A percentile compares a stretch with the other conserved stretches of the same genome.
Conservation (phyloP, 257 asterid species). For the Galeopsis tetrahit region DNA sequence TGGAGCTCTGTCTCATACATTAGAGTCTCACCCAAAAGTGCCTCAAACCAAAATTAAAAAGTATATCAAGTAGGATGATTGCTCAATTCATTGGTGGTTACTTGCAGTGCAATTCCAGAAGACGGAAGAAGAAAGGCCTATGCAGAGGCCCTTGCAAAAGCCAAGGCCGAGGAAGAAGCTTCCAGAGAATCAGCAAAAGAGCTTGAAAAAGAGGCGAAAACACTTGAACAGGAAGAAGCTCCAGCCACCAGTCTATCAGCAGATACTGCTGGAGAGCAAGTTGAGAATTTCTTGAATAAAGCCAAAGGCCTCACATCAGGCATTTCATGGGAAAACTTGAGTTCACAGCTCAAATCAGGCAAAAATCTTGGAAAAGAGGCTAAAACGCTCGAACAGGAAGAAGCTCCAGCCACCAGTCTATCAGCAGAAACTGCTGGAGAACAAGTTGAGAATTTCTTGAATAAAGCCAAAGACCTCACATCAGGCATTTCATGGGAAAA, state of each 20-base stretch:
- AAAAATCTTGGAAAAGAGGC: slow-evolving; percentile 45
- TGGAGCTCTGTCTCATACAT: too few relatives aligned
- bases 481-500: slow-evolving; percentile 58
- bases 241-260: slow-evolving; percentile 46
- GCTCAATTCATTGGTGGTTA: slow-evolving; percentile 24
- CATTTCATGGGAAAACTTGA: slow-evolving; percentile 54
- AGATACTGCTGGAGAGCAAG: slow-evolving; percentile 62
- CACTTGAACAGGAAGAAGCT: slow-evolving; percentile 50
- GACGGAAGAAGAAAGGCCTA: slow-evolving; percentile 89
- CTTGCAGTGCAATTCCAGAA: slow-evolving; percentile 75
- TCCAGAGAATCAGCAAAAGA: slow-evolving; percentile 56
- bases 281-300: slow-evolving; percentile 57
- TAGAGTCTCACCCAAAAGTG: too few relatives aligned
- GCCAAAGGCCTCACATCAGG: slow-evolving; percentile 67
- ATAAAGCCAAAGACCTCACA: slow-evolving; percentile 64
- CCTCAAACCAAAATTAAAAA: too few relatives aligned
- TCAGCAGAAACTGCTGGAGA: slow-evolving; percentile 63
- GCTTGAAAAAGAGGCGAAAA: slow-evolving; percentile 47
- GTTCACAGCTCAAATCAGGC: slow-evolving; percentile 53
- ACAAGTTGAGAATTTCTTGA: slow-evolving; percentile 60
- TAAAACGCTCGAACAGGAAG: slow-evolving; percentile 48
- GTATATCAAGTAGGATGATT: not conserved
- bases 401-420: slow-evolving; percentile 42
- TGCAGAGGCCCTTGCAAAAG: slow-evolving; percentile 45
- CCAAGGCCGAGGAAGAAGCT: slow-evolving; percentile 73